Conservation (phyloP, 1,139 yeast genomes). For the Geotrichum europaeum region DNA sequence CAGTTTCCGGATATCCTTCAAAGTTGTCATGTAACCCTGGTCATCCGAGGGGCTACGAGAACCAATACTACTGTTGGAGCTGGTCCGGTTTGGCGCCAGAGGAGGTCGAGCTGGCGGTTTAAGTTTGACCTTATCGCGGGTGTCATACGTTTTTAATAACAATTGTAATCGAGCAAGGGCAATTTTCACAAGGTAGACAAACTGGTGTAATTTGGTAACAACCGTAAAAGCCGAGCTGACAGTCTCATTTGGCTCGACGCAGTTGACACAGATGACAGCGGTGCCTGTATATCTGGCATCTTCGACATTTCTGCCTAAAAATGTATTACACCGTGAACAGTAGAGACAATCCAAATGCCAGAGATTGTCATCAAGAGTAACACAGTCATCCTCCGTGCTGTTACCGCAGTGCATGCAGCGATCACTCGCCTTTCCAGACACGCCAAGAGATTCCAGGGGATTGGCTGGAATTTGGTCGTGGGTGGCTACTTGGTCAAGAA, state of each 20-base stretch:
- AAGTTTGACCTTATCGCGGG: constrained; percentile 21
- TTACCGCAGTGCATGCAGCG: constrained; percentile 64
- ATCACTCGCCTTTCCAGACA: constrained; percentile 69
- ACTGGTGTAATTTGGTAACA: constrained; percentile 67
- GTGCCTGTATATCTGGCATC: constrained; percentile 42
- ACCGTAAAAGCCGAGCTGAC: constrained; percentile 48
- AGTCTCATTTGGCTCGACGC: constrained; percentile 46
- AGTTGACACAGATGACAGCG: constrained; percentile 48
- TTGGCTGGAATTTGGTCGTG: constrained; percentile 42
- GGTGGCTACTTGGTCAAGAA: constrained; percentile 47
- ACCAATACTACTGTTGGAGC: constrained; percentile 26
- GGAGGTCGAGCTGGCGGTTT: not conserved
- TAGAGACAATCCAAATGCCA: constrained; percentile 78
- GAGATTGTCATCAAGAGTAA: constrained; percentile 53
- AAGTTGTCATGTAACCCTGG: constrained; percentile 57
- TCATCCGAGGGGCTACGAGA: constrained; percentile 30
- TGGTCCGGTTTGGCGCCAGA: constrained; percentile 33
- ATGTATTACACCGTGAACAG: constrained; percentile 41
- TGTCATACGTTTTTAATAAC: constrained; percentile 49
- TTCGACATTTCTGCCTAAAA: constrained; percentile 24
- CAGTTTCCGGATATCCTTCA: constrained; percentile 71
- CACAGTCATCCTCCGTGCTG: constrained; percentile 79
- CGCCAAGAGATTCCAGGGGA: constrained; percentile 43
- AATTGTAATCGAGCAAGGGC: constrained; percentile 75
- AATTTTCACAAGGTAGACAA: constrained; percentile 69